Percentiles rank a stretch among this genome's conserved stretches.
These are phyloP conservation scores for Paramyrothecium roridum DNA, from an alignment of 2,329 filamentous ascomycete genomes.

Conservation along the genomic window DNA sequence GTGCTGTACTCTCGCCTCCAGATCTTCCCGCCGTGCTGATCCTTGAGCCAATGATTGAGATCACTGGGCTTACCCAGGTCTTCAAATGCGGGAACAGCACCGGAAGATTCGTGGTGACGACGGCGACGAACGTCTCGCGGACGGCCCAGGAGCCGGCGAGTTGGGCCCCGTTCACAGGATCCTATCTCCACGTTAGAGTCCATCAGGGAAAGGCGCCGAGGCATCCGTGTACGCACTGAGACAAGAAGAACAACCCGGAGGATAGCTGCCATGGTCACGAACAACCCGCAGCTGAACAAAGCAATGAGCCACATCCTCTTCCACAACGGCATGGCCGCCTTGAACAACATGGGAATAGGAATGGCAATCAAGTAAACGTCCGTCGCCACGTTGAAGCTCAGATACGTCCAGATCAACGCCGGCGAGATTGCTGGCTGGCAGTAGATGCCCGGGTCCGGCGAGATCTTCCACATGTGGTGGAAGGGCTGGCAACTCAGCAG, in stretches of 20 bases:
- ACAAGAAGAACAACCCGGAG: constrained; percentile 27
- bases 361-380: constrained; percentile 58
- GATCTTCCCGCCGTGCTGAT: neutral
- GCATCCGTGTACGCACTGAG: constrained; percentile 12
- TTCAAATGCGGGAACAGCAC: constrained; percentile 44
- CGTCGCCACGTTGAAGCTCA: constrained; percentile 50
- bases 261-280: constrained; percentile 36
- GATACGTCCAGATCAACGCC: constrained; percentile 48
- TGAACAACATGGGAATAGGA: constrained; percentile 49
- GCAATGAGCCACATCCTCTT: constrained; percentile 36
- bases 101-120: constrained; percentile 39
- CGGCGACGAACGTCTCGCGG: constrained; percentile 40
- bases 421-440: constrained; percentile 49
- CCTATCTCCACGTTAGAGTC: constrained; percentile 21
- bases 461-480: constrained; percentile 55
- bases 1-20: neutral
- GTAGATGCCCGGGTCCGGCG: constrained; percentile 49
- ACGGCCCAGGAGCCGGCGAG: constrained; percentile 39
- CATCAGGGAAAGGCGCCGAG: no score
- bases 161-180: constrained; percentile 35
- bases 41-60: constrained; percentile 14
- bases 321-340: constrained; percentile 26
- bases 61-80: constrained; percentile 22
- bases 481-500: constrained; percentile 52
- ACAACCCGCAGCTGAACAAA: constrained; percentile 35